These are phyloP conservation scores for Thelephora terrestris DNA, from an alignment of 1,284 basidiomycete species.

Conservation along the genomic window DNA sequence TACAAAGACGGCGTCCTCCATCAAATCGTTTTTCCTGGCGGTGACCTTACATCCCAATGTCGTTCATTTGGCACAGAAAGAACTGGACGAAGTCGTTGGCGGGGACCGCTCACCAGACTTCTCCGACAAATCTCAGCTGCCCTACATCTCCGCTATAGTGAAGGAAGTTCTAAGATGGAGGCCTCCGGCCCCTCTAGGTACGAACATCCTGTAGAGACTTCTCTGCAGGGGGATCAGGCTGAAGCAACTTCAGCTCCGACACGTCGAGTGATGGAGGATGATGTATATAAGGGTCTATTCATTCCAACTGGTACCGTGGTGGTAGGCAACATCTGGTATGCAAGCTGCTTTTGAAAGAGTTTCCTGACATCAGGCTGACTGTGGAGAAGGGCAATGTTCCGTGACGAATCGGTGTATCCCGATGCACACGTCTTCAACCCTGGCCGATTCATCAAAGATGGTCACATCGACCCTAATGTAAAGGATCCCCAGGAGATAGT, in stretches of 20 bases:
- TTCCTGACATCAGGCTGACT: neutral
- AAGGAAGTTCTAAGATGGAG: conserved; percentile 16
- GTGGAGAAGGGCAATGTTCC: conserved; percentile 14
- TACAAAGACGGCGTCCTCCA: conserved; percentile 10
- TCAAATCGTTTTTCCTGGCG: conserved; percentile 12
- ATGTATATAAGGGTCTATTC: conserved; percentile 16
- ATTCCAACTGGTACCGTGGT: conserved; percentile 18
- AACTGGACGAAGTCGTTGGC: conserved; percentile 15
- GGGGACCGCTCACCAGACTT: conserved; percentile 12
- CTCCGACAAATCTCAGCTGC: conserved; percentile 11
- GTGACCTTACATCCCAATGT: conserved; percentile 13
- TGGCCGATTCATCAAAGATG: conserved; percentile 26
- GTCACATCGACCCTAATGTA: conserved; percentile 20
- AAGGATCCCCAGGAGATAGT: conserved; percentile 18
- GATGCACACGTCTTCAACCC: conserved; percentile 29
- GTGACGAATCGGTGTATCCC: conserved; percentile 20
- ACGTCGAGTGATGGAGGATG: conserved; percentile 14
- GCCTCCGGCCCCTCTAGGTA: conserved; percentile 11
- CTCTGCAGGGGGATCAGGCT: neutral
- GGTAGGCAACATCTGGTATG: conserved; percentile 14
- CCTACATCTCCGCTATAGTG: conserved; percentile 15
- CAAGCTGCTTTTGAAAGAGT: neutral
- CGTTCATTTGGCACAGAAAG: conserved; percentile 14
- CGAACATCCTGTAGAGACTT: neutral
- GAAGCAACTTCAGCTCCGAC: conserved; percentile 4